Percentiles rank a stretch among this genome's conserved stretches.
phyloP scores from a whole-genome alignment of 805 yeast genomes.

The Starmerella etchellsii region DNA sequence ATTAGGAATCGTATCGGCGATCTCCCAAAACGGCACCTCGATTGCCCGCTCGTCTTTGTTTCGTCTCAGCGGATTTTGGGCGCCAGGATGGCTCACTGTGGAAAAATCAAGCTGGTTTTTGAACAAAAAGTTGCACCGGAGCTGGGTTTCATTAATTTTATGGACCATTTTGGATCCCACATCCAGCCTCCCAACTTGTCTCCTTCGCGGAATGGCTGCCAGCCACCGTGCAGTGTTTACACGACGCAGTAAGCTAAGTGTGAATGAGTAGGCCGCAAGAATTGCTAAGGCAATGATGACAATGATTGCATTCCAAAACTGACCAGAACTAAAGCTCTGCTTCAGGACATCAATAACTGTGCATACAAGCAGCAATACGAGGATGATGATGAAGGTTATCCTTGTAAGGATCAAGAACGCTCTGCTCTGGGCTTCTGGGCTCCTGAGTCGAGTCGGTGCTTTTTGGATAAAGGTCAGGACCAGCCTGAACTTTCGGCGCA shows the following conservation, averaged over 20 bases:
- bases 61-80: conserved; percentile 16
- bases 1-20: conserved; percentile 21
- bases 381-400: conserved; percentile 18
- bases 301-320: conserved; percentile 70
- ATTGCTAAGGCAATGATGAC: conserved; percentile 59
- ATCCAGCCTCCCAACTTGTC: conserved; percentile 55
- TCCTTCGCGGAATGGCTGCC: conserved; percentile 66
- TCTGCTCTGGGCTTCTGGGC: neutral
- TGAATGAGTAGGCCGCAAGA: conserved; percentile 38
- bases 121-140: conserved; percentile 12
- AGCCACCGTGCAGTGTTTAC: conserved; percentile 44
- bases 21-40: conserved; percentile 23
- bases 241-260: conserved; percentile 48
- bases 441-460: neutral
- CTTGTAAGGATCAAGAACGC: neutral
- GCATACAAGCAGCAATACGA: conserved; percentile 44
- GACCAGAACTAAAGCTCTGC: conserved; percentile 45
- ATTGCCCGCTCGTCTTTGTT: conserved; percentile 1
- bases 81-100: conserved; percentile 17
- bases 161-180: conserved; percentile 37
- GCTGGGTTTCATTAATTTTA: conserved; percentile 31
- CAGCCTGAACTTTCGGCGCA: neutral
- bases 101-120: conserved; percentile 12
- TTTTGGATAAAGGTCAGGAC: neutral
- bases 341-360: conserved; percentile 70